Conservation (phyloP, 1,284 basidiomycete species). For the Anthracocystis setariae region DNA sequence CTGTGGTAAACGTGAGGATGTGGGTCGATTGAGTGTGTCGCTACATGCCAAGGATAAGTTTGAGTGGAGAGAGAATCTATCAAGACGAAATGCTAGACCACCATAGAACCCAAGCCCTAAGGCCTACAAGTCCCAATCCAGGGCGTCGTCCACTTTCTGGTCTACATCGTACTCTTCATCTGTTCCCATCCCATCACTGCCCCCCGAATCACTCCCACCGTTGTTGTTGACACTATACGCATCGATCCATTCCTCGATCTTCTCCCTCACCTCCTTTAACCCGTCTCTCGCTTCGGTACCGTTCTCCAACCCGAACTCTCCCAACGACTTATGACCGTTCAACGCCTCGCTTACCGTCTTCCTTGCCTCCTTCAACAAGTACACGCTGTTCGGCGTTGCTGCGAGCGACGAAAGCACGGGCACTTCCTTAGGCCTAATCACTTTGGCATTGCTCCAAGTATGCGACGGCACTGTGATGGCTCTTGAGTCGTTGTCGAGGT, state of each 20-base stretch:
- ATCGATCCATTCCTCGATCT: conserved; percentile 54
- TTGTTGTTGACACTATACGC: conserved; percentile 49
- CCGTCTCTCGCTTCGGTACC: conserved; percentile 48
- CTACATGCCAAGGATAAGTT: neutral
- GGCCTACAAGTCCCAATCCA: conserved; percentile 42
- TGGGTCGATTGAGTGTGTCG: neutral
- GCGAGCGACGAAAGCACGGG: conserved; percentile 51
- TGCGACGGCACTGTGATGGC: conserved; percentile 17
- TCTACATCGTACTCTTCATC: conserved; percentile 58
- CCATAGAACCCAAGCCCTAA: neutral
- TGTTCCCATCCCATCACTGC: conserved; percentile 50
- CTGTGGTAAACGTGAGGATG: neutral
- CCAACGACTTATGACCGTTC: conserved; percentile 48
- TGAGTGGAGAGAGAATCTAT: neutral
- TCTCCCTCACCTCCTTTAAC: conserved; percentile 57
- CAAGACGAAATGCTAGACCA: neutral
- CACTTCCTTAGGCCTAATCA: conserved; percentile 16
- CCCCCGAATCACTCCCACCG: conserved; percentile 24
- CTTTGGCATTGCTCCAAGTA: conserved; percentile 1
- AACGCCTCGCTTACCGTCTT: conserved; percentile 43
- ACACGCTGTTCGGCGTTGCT: conserved; percentile 46
- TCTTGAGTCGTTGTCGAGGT: conserved; percentile 16
- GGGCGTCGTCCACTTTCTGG: conserved; percentile 30
- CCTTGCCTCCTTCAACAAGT: conserved; percentile 36
- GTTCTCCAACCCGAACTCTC: conserved; percentile 50